phyloP scores from a whole-genome alignment of 108 stramenopile species.

The Cyclotella choctawhatcheeana region DNA sequence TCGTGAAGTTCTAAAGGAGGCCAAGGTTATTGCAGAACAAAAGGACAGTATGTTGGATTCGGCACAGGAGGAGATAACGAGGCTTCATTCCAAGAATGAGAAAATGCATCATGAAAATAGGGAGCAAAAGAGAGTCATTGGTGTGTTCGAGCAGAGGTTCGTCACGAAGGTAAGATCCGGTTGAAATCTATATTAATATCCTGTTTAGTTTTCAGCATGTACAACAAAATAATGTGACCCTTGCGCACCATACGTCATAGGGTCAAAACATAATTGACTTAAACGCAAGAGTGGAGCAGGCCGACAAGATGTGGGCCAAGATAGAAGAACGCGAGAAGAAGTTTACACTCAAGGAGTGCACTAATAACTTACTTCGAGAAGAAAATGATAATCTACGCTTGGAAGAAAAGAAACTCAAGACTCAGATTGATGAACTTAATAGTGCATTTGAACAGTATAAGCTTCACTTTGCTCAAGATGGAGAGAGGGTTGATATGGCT shows the following conservation, averaged over 20 bases:
- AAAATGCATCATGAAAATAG: not conserved
- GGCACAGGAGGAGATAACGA: slow-evolving; percentile 4
- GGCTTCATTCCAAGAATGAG: not conserved
- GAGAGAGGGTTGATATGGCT: slow-evolving; percentile 29
- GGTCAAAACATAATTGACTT: slow-evolving; percentile 12
- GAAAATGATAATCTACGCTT: slow-evolving; percentile 16
- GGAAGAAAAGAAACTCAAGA: slow-evolving; percentile 12
- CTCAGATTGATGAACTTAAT: slow-evolving; percentile 27
- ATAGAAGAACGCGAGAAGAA: slow-evolving; percentile 26
- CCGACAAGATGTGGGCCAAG: slow-evolving; percentile 30
- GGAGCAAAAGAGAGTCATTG: slow-evolving; percentile 7
- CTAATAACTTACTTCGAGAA: slow-evolving; percentile 16
- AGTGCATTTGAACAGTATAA: slow-evolving; percentile 5
- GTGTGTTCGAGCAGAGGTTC: slow-evolving; percentile 17
- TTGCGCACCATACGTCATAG: too few species aligned
- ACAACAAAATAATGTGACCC: too few species aligned
- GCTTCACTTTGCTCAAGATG: slow-evolving; percentile 18
- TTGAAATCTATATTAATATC: too few species aligned
- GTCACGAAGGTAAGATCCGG: not conserved
- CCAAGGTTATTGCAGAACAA: not conserved
- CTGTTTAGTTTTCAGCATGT: too few species aligned
- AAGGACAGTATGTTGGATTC: slow-evolving; percentile 12
- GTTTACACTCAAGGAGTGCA: slow-evolving; percentile 14
- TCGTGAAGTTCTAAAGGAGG: slow-evolving; percentile 23
- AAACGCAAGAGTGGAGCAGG: slow-evolving; percentile 15